Base-by-base conservation (phyloP, 345 rosid genomes). In the Mallotus nudiflorus region DNA sequence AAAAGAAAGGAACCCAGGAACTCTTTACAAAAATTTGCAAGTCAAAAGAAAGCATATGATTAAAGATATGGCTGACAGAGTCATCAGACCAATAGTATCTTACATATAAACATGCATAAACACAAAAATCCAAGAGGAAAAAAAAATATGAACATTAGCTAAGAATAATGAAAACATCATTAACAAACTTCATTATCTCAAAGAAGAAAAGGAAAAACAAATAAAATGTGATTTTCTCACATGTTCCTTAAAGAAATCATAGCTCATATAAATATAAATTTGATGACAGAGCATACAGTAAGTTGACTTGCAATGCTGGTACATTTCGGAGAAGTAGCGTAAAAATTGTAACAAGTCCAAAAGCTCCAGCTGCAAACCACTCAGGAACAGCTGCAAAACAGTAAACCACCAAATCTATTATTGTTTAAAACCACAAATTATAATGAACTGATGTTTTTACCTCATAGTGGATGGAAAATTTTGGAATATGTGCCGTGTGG, bases 331-430 rank as follows among this genome's bases (percentile, higher is more conserved):
- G 89, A 81, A 91, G 96, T 79, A 90, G 74, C 11, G 98, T 86
- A 55, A 88, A 90, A 75, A 90, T 64, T 15, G 98, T 84, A 75
- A 88, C 90, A 74, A 89, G 67, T 80, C 95, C 98, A 81, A 94
- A 94, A 52, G 97, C 83, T 27, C 89, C 95, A 62, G 98, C 96
- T 66, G 97, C 98, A 81, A 94, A 86, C 97, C 98, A 94, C 80
- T 91, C 96, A 13, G 98, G 98, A 31, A 91, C 93, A 35, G 92
- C 98, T 94, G 89, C 81, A 82, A 37, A 49, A 73, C 78, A 54
- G 11, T 42, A 42, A 18, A 4, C 8, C 33, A 49, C 14, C 22
- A 67, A 48, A 45, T 10, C 45, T 33, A 6, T 63, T 31, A 60
- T 15, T 49, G 45, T 62, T 69, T 25, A 69, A 16, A 63, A 57